phyloP scores from a whole-genome alignment of 2,329 filamentous ascomycete genomes.

The Ophiocordyceps camponoti-rufipedis region DNA sequence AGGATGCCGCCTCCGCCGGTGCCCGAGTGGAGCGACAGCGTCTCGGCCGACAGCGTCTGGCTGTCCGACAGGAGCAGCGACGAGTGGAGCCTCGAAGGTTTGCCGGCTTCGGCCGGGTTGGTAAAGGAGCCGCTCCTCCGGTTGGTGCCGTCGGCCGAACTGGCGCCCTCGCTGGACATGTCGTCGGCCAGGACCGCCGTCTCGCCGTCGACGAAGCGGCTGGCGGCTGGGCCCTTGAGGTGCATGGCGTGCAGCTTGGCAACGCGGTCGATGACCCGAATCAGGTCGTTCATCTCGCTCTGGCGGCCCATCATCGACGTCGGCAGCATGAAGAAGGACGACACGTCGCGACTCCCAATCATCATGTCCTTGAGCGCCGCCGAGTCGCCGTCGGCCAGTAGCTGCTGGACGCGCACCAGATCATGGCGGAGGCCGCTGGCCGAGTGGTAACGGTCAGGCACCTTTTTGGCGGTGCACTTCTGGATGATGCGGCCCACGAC shows the following conservation, averaged over 20 bases:
- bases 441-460: constrained; percentile 77
- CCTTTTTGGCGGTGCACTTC: constrained; percentile 80
- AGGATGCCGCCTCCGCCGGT: constrained; percentile 16
- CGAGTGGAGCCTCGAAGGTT: constrained; percentile 19
- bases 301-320: constrained; percentile 64
- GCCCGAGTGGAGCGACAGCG: constrained; percentile 21
- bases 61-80: constrained; percentile 21
- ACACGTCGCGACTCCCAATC: constrained; percentile 71
- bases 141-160: constrained; percentile 34
- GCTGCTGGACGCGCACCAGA: constrained; percentile 51
- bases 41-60: constrained; percentile 23
- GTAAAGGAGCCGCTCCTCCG: constrained; percentile 31
- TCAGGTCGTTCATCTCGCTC: constrained; percentile 49
- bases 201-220: constrained; percentile 34
- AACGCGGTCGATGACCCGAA: constrained; percentile 60
- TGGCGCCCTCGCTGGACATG: constrained; percentile 39
- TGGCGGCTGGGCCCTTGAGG: constrained; percentile 21
- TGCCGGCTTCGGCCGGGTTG: constrained; percentile 22
- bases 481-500: constrained; percentile 68
- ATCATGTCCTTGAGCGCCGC: constrained; percentile 53
- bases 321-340: constrained; percentile 80
- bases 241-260: constrained; percentile 41
- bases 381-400: constrained; percentile 58
- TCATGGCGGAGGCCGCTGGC: constrained; percentile 75
- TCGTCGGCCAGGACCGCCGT: constrained; percentile 30